Percentiles rank a stretch among this genome's conserved stretches.
Conservation (phyloP, 495 filamentous ascomycete genomes). For the Hyaloscypha bicolor region DNA sequence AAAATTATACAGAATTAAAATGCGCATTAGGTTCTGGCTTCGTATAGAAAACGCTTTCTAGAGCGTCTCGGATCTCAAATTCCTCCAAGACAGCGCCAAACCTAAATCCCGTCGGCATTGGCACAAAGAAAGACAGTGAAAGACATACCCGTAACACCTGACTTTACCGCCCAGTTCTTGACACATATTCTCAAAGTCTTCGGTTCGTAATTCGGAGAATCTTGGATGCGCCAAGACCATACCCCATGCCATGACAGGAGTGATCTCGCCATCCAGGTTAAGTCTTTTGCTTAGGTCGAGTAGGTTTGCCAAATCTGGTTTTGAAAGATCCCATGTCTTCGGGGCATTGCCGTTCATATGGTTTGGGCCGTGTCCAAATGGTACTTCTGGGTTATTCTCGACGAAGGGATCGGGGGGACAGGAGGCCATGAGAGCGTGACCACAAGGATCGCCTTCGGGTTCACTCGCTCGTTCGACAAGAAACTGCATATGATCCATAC, state of each 20-base stretch:
- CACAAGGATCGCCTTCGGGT: constrained; percentile 57
- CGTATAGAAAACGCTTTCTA: constrained; percentile 64
- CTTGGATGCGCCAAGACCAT: constrained; percentile 73
- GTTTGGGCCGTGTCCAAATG: constrained; percentile 46
- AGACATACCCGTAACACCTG: constrained; percentile 90
- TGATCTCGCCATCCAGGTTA: constrained; percentile 89
- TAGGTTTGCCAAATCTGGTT: constrained; percentile 73
- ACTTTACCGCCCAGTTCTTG: constrained; percentile 77
- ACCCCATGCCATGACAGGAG: constrained; percentile 95
- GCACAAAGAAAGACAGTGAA: not conserved
- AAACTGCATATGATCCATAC: constrained; percentile 91
- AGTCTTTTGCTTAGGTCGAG: constrained; percentile 83
- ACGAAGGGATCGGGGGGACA: constrained; percentile 68
- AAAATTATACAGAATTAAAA: constrained; percentile 3
- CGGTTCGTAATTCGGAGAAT: constrained; percentile 60
- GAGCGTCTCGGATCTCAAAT: constrained; percentile 86
- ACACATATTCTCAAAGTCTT: constrained; percentile 74
- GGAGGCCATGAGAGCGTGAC: constrained; percentile 88
- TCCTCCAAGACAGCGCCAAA: constrained; percentile 88
- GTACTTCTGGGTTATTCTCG: constrained; percentile 45
- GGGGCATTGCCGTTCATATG: constrained; percentile 38
- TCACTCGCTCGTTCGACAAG: constrained; percentile 62
- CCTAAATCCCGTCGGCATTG: constrained; percentile 43
- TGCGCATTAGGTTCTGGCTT: constrained; percentile 21
- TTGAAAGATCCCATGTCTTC: constrained; percentile 71